phyloP scores from a whole-genome alignment of 2,329 filamentous ascomycete genomes.

The Paecilomyces sp. region DNA sequence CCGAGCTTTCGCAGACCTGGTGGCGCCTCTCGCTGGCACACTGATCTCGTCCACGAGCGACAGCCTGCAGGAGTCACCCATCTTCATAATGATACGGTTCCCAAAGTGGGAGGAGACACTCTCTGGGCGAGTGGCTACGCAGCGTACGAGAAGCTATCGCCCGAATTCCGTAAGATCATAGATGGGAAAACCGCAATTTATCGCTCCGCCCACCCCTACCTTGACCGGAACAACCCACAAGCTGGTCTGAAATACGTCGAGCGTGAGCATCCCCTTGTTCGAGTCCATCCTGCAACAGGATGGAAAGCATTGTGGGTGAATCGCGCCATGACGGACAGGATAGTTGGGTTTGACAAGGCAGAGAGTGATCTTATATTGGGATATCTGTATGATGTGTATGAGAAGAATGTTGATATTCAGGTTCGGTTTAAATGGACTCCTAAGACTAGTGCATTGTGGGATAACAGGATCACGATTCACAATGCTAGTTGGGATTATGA shows the following conservation, averaged over 20 bases:
- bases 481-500: slow-evolving; percentile 70
- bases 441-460: slow-evolving; percentile 61
- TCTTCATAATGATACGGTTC: slow-evolving; percentile 62
- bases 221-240: slow-evolving; percentile 56
- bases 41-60: slow-evolving; percentile 62
- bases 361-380: slow-evolving; percentile 63
- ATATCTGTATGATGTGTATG: slow-evolving; percentile 62
- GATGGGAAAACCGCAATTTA: slow-evolving; percentile 62
- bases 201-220: slow-evolving; percentile 57
- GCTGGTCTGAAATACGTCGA: slow-evolving; percentile 61
- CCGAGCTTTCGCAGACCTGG: slow-evolving; percentile 61
- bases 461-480: slow-evolving; percentile 68
- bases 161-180: slow-evolving; percentile 62
- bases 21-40: slow-evolving; percentile 63
- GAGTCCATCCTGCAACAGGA: slow-evolving; percentile 64
- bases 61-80: slow-evolving; percentile 66
- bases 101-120: slow-evolving; percentile 60
- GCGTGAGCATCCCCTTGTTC: slow-evolving; percentile 60
- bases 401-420: slow-evolving; percentile 64
- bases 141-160: slow-evolving; percentile 67
- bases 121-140: slow-evolving; percentile 65
- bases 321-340: slow-evolving; percentile 59
- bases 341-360: slow-evolving; percentile 60
- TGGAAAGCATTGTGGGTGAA: slow-evolving; percentile 72
- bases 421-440: slow-evolving; percentile 65